phyloP scores from a whole-genome alignment of 352 stramenopile genomes.

The Phytophthora pseudosyringae region DNA sequence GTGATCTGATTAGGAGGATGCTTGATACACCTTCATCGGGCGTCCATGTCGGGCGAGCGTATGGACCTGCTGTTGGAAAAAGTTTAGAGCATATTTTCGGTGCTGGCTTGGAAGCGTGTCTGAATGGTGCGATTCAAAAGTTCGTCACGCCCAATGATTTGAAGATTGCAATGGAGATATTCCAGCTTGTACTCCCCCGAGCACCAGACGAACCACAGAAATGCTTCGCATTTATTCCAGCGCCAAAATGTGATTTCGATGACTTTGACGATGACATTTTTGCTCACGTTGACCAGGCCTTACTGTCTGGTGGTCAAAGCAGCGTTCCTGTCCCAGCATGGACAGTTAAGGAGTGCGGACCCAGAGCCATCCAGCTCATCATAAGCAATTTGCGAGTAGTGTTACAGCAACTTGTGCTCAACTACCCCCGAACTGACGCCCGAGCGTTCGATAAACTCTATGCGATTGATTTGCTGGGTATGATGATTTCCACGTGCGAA shows the following conservation, averaged over 20 bases:
- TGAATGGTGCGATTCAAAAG: conserved; percentile 48
- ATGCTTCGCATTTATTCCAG: conserved; percentile 20
- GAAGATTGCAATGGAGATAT: conserved; percentile 60
- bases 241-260: conserved; percentile 51
- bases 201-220: conserved; percentile 35
- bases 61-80: conserved; percentile 39
- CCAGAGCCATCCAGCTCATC: conserved; percentile 36
- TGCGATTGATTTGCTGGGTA: conserved; percentile 69
- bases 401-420: conserved; percentile 66
- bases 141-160: conserved; percentile 42
- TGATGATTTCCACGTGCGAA: conserved; percentile 60
- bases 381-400: conserved; percentile 43
- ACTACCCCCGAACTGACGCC: conserved; percentile 42
- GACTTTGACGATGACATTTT: conserved; percentile 40
- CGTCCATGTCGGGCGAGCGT: conserved; percentile 8
- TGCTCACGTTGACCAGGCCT: background rate
- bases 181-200: conserved; percentile 52
- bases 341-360: conserved; percentile 37
- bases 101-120: conserved; percentile 49
- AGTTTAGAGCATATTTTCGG: conserved; percentile 53
- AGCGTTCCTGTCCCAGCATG: conserved; percentile 10
- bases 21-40: conserved; percentile 28
- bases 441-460: conserved; percentile 62
- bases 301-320: background rate
- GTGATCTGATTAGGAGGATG: conserved; percentile 48